Conservation (phyloP, 371 early-diverging fungal genomes). For the Syncephalastrum monosporum region DNA sequence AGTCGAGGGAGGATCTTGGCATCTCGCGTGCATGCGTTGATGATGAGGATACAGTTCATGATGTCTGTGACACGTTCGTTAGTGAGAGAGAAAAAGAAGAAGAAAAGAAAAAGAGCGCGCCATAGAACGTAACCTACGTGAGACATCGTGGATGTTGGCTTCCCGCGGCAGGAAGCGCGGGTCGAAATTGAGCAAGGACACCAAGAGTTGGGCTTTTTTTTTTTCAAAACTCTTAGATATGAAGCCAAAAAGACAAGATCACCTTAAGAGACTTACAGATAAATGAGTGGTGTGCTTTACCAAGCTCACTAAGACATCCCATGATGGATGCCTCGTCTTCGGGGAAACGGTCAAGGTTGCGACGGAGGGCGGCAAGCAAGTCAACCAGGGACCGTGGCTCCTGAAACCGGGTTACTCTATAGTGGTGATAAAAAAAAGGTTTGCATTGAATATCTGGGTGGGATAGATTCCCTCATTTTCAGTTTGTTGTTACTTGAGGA, state of each 20-base stretch:
- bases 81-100: background rate
- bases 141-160: constrained; percentile 60
- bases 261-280: constrained; percentile 38
- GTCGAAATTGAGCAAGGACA: constrained; percentile 62
- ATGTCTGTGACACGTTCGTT: constrained; percentile 44
- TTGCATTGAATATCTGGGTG: background rate
- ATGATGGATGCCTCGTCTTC: constrained; percentile 72
- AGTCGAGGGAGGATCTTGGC: constrained; percentile 49
- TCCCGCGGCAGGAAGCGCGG: constrained; percentile 68
- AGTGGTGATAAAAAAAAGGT: background rate
- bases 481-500: constrained; percentile 50
- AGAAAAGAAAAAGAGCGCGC: too few relatives aligned
- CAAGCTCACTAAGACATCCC: constrained; percentile 60
- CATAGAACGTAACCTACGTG: constrained; percentile 37
- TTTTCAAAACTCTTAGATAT: too few relatives aligned
- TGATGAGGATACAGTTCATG: constrained; percentile 66
- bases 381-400: constrained; percentile 29
- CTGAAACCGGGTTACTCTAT: constrained; percentile 33
- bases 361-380: constrained; percentile 54
- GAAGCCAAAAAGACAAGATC: background rate
- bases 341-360: constrained; percentile 63
- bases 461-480: constrained; percentile 3
- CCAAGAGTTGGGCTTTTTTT: too few relatives aligned
- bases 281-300: constrained; percentile 57
- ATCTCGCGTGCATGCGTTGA: constrained; percentile 61